Base-by-base conservation (phyloP, 2,329 filamentous ascomycete genomes). In the Delphinella strobiligena region DNA sequence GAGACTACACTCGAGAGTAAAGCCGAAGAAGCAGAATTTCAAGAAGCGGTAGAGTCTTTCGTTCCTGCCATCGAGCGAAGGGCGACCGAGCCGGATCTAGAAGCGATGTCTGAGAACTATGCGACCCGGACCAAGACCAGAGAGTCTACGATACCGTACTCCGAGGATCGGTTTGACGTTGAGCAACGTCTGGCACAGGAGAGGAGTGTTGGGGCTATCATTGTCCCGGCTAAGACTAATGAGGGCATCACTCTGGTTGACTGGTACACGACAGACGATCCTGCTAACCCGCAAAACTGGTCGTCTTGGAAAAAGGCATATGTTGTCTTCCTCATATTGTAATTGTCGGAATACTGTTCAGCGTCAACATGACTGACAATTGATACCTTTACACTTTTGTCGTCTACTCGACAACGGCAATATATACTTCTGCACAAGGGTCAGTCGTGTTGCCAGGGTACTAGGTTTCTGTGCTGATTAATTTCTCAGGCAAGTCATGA, bases 211-310 rank as follows among this genome's bases (percentile, higher is more conserved):
- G 12, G 22, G 7, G 12, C 12, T 7, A 12, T 27, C 22, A 27
- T 27, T 27, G 22, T 27, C 7, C 22, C 22, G 12, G 12, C 22
- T 7, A 27, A 7, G 7, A 27, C 22, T 7, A 22, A 35, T 12
- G 67, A 74, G 34, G 70, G 69, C 51, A 56, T 45, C 58, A 56
- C 75, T 39, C 57, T 75, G 2, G 70, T 73, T 17, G 68, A 71
- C 37, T 59, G 56, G 69, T 72, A 75, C 51, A 42, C 36, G 15
- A 69, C 66, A 14, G 71, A 75, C 43, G 72, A 76, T 46, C 53
- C 60, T 4, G 69, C 61, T 3, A 73, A 75, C 48, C 72, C 72
- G 1, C 65, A 72, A 46, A 74, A 74, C 52, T 74, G 71, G 71
- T 58, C 61, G 14, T 55, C 61, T 43, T 36, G 47, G 14, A 68